Evolutionary conservation across 2,329 filamentous ascomycete genomes (phyloP).

Genomic region (Elsinoe fawcettii): DNA sequence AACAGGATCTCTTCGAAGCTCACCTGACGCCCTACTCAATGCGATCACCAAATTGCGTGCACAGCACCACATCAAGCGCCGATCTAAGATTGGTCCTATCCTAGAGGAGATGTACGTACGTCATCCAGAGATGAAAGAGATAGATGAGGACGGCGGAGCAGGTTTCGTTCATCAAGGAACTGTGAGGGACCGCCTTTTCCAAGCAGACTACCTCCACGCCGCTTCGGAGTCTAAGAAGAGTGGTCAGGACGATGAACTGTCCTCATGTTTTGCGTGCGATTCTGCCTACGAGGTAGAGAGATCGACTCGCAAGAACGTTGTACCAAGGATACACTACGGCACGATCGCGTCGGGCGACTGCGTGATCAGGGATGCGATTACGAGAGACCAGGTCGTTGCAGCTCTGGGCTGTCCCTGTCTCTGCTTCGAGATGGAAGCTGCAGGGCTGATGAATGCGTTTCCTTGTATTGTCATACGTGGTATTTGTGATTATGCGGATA

Average conservation of each 20-base stretch:
- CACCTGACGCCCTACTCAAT: not conserved
- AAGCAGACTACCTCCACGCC: not conserved
- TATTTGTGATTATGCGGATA: conserved; percentile 24
- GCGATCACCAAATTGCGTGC: not conserved
- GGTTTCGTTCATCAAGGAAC: not conserved
- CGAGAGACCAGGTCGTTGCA: conserved; percentile 16
- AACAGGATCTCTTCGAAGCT: not conserved
- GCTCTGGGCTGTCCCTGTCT: conserved; percentile 7
- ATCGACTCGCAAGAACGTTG: not conserved
- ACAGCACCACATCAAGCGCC: not conserved
- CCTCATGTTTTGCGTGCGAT: not conserved
- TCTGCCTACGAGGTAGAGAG: not conserved
- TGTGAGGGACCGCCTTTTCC: not conserved
- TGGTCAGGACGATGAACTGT: not conserved
- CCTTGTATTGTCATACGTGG: conserved; percentile 24
- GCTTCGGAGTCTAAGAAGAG: not conserved
- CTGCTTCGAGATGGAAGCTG: conserved; percentile 21
- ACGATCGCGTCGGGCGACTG: conserved; percentile 34
- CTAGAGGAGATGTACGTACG: not conserved
- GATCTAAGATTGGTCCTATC: not conserved
- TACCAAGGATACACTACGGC: conserved; percentile 32
- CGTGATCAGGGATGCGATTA: conserved; percentile 11
- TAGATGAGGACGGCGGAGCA: not conserved
- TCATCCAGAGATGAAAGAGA: not conserved
- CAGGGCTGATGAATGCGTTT: conserved; percentile 15